Evolutionary conservation across 176 grass and related monocot species (phyloP), one percentile per base, ranked within the genome.

Genomic region (Pharus latifolius): DNA sequence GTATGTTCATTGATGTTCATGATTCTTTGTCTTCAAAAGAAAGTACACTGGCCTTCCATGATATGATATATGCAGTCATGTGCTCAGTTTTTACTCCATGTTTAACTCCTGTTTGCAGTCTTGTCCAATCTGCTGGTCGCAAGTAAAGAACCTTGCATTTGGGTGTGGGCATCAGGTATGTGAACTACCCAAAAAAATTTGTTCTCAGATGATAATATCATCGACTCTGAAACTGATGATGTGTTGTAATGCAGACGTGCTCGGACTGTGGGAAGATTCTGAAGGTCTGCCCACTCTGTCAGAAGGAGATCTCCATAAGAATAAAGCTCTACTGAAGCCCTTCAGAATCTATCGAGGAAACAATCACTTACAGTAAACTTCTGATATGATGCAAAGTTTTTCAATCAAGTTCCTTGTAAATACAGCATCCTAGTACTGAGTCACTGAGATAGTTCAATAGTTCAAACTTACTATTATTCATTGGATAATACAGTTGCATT

Each of bases 131-230:
- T 96, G 92, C 76, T 78, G 78, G 88, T 58, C 33, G 19, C 67
- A 88, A 85, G 24, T 37, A 12, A 96, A 91, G 63, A 68, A 96
- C 61, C 85, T 91, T 42, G 92, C 92, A 74, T 91, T 96, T 53
- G 85, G 88, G 11, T 96, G 88, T 60, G 85, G 85, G 11, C 92
- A 96, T 83, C 92, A 91, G 92, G 92, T 96, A 88, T 32, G 1
- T 12, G 7, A 63, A 42, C 7, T 7, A 4, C 10, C 29, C 34
- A 12, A 28, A 65, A 25, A 77, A 45, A 9, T 69, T 51, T 11
- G 15, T 11, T 60, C 7, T 35, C 3, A 28, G 40, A 33, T 59
- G 25, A 10, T 42, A 1, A 14, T 7, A n/a, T 56, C 53, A 50
- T 23, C 7, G 4, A 0, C 7, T 22, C 37, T 70, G 28, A 70